phyloP scores from a whole-genome alignment of 305 asterid genomes.

The Fraxinus angustifolia region DNA sequence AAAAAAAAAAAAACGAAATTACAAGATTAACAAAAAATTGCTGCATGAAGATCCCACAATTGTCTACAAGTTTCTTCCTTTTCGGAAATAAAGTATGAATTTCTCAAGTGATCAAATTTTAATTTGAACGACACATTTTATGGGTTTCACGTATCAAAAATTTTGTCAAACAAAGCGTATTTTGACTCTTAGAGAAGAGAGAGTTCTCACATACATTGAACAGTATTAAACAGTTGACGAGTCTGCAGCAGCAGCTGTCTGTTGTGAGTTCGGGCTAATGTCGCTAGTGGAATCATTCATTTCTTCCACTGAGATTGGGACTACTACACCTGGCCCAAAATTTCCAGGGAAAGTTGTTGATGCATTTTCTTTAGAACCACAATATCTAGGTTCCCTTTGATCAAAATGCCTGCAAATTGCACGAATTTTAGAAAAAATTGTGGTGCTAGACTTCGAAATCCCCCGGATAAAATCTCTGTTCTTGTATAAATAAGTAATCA shows the following conservation, averaged over 20 bases:
- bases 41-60: background rate
- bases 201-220: background rate
- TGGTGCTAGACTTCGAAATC: slow-evolving; percentile 25
- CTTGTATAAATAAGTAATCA: slow-evolving; percentile 26
- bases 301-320: slow-evolving; percentile 1
- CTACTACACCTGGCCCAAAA: background rate
- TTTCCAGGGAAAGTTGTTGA: background rate
- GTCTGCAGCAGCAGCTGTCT: background rate
- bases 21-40: background rate
- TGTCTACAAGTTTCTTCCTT: background rate
- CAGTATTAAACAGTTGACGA: background rate
- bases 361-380: background rate
- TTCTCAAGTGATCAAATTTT: background rate
- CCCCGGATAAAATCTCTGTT: slow-evolving; percentile 27
- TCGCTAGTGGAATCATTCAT: background rate
- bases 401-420: slow-evolving; percentile 35
- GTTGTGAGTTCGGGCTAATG: background rate
- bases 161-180: background rate
- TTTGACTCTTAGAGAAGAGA: background rate
- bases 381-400: slow-evolving; percentile 25
- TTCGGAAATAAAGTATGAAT: background rate
- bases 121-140: background rate
- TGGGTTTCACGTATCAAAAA: background rate
- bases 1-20: background rate
- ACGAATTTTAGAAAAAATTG: slow-evolving; percentile 33